A percentile compares a stretch with the other conserved stretches of the same genome.
Conservation (phyloP, 2,329 filamentous ascomycete species). For the Monilinia fructigena region DNA sequence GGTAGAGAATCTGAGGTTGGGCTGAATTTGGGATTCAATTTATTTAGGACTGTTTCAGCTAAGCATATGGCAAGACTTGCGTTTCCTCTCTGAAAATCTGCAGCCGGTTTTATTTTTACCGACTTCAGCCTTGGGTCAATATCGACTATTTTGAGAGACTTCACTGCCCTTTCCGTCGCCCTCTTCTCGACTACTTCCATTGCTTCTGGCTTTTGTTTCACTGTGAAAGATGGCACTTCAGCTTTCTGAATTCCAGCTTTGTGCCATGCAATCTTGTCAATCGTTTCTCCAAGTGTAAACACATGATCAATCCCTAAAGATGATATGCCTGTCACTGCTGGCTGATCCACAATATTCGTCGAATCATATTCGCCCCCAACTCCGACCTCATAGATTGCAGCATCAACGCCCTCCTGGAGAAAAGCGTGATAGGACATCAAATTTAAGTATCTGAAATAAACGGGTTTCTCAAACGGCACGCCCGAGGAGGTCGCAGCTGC, state of each 20-base stretch:
- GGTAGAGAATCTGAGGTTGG: slow-evolving; percentile 43
- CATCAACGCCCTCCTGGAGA: slow-evolving; percentile 59
- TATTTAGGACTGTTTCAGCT: slow-evolving; percentile 50
- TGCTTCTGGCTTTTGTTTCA: slow-evolving; percentile 51
- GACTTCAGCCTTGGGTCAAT: slow-evolving; percentile 48
- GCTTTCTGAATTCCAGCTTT: slow-evolving; percentile 70
- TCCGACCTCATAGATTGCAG: slow-evolving; percentile 64
- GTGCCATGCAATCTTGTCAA: slow-evolving; percentile 70
- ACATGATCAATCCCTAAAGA: slow-evolving; percentile 70
- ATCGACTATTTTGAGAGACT: slow-evolving; percentile 46
- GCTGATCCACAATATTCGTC: slow-evolving; percentile 62
- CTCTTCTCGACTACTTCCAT: slow-evolving; percentile 49
- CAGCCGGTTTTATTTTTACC: slow-evolving; percentile 51
- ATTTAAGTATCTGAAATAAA: slow-evolving; percentile 62
- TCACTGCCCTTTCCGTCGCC: slow-evolving; percentile 53
- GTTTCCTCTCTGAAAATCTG: slow-evolving; percentile 59
- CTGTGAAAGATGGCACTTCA: slow-evolving; percentile 57
- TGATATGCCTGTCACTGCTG: slow-evolving; percentile 60
- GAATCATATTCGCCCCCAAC: slow-evolving; percentile 68
- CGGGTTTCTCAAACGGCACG: slow-evolving; percentile 44
- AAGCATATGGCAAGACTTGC: slow-evolving; percentile 52
- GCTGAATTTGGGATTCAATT: slow-evolving; percentile 42
- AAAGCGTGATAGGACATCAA: slow-evolving; percentile 68
- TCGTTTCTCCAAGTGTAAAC: slow-evolving; percentile 58
- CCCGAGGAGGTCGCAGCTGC: slow-evolving; percentile 36